Evolutionary conservation across 352 stramenopile species (phyloP), one percentile per base, ranked within the genome.

Genomic region (Globisporangium alternatum): DNA sequence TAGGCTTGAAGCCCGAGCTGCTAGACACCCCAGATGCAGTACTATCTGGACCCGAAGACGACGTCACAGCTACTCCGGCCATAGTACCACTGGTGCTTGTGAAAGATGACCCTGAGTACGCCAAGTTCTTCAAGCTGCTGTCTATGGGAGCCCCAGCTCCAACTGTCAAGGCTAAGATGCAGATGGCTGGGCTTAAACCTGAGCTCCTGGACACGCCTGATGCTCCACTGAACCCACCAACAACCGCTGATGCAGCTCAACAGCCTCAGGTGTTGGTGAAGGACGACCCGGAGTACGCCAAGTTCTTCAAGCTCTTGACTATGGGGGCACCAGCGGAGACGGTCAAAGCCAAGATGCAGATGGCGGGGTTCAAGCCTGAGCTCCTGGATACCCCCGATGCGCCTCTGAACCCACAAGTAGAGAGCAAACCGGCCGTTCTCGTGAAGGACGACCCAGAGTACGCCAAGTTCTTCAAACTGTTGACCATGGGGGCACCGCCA

Each of bases 151-250:
- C 81, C 0, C 81, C 81, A 19, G 62, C 67, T 0, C 68, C 78
- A 19, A 82, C 72, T 0, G 81, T 90, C 15, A 88, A 89, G 28
- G 75, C 64, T 5, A 86, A 85, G 63, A 88, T 90, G 60, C 64
- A 64, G 0, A 84, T 88, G 69, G 75, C 74, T 13, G 79, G 79
- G 5, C 67, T 90, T 0, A 76, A 88, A 19, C 69, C 78, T 0
- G 76, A 90, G 5, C 58, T 90, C 6, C 63, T 90, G 47, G 90
- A 98, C 61, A 90, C 81, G 0, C 86, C 86, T 0, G 81, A 92
- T 12, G 71, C 75, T 0, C 3, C 17, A 62, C 58, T 66, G 43
- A 69, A 65, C 49, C 25, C 25, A n/a, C 49, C 49, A 41, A 57
- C 77, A 62, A 52, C 52, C 60, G 57, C 41, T 37, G 55, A 49